Evolutionary conservation across 257 asterid species (phyloP).

Genomic region (Euphrasia confusa): DNA sequence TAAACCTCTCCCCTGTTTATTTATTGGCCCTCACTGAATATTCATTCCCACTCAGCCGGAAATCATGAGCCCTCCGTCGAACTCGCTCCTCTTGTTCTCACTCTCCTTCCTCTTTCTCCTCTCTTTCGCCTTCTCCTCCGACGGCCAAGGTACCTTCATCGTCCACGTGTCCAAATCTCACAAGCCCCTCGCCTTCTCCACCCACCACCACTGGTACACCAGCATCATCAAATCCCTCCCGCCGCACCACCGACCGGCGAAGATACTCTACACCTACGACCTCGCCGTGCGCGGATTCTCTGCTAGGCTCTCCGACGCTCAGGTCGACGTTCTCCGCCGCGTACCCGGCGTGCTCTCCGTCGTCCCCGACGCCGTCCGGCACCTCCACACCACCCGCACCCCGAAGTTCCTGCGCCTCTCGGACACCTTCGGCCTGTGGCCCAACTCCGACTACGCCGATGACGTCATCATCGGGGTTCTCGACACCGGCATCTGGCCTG

Average conservation of each 20-base stretch:
- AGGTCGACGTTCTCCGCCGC: constrained; percentile 47
- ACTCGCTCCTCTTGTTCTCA: constrained; percentile 28
- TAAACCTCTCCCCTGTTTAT: constrained; percentile 21
- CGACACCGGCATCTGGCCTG: constrained; percentile 97
- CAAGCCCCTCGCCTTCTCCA: constrained; percentile 56
- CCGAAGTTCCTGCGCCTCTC: constrained; percentile 65
- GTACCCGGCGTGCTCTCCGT: constrained; percentile 62
- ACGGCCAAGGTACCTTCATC: constrained; percentile 58
- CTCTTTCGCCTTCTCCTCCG: constrained; percentile 33
- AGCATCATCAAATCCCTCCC: constrained; percentile 61
- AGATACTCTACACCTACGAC: constrained; percentile 63
- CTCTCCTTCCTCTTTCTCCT: constrained; percentile 30
- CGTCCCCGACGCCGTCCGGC: constrained; percentile 54
- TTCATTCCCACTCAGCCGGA: constrained; percentile 18
- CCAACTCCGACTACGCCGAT: constrained; percentile 71
- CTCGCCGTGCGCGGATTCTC: constrained; percentile 74
- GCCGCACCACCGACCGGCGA: constrained; percentile 42
- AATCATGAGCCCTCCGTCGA: constrained; percentile 29
- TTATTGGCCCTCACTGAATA: constrained; percentile 23
- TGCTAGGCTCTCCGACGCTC: constrained; percentile 50
- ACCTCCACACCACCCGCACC: constrained; percentile 77
- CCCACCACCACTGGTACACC: constrained; percentile 76
- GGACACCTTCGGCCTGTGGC: constrained; percentile 82
- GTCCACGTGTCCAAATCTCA: constrained; percentile 61
- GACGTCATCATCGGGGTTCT: constrained; percentile 78